phyloP scores from a whole-genome alignment of 2,329 filamentous ascomycete species.

The Talaromyces sp. region DNA sequence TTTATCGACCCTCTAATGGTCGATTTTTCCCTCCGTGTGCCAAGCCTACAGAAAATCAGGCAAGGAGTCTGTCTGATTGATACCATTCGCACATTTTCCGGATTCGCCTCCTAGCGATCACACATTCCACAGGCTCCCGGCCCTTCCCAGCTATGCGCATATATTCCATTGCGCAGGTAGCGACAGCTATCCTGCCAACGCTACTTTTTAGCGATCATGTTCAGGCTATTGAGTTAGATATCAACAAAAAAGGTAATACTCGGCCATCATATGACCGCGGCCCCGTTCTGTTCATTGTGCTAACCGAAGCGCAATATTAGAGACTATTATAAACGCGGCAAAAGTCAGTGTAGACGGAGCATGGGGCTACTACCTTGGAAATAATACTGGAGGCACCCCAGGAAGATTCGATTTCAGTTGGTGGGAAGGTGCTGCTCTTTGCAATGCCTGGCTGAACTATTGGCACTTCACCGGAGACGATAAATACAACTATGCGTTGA shows the following conservation, averaged over 20 bases:
- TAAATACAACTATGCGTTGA: conserved; percentile 69
- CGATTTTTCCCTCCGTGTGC: neutral
- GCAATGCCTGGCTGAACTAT: conserved; percentile 70
- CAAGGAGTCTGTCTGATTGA: neutral
- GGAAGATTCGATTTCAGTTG: conserved; percentile 52
- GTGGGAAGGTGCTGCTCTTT: conserved; percentile 73
- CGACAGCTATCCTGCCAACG: neutral
- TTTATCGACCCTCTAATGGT: neutral
- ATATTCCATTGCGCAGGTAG: neutral
- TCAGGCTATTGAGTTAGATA: neutral
- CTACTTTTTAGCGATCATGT: neutral
- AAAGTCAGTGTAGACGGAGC: conserved; percentile 44
- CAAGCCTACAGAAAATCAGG: neutral
- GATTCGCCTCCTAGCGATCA: neutral
- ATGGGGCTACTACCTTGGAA: conserved; percentile 53
- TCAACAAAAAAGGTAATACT: neutral
- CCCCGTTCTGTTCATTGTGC: neutral
- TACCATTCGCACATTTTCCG: neutral
- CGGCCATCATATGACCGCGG: neutral
- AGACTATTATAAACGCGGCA: conserved; percentile 48
- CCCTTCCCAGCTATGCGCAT: neutral
- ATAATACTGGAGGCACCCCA: conserved; percentile 47
- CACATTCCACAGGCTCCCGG: neutral
- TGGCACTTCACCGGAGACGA: conserved; percentile 77
- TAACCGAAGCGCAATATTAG: conserved; percentile 6